A percentile compares a stretch with the other conserved stretches of the same genome.
Evolutionary conservation across 352 stramenopile genomes (phyloP).

Genomic region (Globisporangium rhizosaccharum): DNA sequence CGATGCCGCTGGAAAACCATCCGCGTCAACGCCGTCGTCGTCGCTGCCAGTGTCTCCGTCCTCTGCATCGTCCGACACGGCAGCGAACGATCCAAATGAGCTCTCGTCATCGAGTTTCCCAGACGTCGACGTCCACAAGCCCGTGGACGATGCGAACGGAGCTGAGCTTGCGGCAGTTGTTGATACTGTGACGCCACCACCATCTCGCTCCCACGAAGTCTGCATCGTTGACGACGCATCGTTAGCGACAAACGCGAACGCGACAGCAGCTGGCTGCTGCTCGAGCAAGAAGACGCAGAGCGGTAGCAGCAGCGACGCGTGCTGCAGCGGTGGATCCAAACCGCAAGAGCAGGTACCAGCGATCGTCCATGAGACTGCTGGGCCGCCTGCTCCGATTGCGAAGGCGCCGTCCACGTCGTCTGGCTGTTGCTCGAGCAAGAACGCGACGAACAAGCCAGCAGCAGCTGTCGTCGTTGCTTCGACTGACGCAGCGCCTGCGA

Average conservation of each 20-base stretch:
- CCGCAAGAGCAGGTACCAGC: background rate
- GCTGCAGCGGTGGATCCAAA: background rate
- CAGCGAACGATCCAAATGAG: background rate
- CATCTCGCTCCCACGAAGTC: too few species aligned
- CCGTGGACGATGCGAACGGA: background rate
- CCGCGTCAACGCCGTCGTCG: constrained; percentile 13
- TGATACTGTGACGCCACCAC: too few species aligned
- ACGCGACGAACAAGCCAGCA: background rate
- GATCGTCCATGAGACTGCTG: background rate
- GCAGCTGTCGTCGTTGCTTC: background rate
- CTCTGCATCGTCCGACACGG: constrained; percentile 3
- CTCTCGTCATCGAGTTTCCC: background rate
- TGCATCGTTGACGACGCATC: background rate
- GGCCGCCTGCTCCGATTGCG: background rate
- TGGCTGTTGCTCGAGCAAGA: constrained; percentile 5
- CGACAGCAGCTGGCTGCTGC: background rate
- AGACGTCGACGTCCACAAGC: constrained; percentile 2
- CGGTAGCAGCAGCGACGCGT: background rate
- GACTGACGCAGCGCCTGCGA: constrained; percentile 3
- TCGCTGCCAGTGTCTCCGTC: constrained; percentile 17
- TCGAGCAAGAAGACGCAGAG: background rate
- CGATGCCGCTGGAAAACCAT: constrained; percentile 17
- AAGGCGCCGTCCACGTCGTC: background rate
- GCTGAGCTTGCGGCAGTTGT: too few species aligned
- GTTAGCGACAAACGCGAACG: background rate